phyloP scores from a whole-genome alignment of 768 basidiomycete species.

The Myochromella boudieri region DNA sequence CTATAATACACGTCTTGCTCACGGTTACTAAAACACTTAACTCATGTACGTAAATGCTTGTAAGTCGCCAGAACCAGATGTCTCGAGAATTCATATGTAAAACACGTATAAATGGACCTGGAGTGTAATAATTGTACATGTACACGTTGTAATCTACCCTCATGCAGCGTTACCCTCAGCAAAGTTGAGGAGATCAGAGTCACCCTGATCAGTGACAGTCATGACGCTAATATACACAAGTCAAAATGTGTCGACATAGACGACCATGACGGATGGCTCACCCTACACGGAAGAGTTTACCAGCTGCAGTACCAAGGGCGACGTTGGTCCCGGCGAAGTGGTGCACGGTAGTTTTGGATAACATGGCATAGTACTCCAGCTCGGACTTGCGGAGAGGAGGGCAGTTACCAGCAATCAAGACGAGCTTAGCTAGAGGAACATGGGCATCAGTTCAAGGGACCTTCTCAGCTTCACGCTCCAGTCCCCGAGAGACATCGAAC shows the following conservation, averaged over 20 bases:
- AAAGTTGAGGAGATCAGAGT: constrained; percentile 91
- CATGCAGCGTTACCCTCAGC: constrained; percentile 73
- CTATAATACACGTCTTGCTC: constrained; percentile 54
- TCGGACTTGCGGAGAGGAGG: constrained; percentile 99
- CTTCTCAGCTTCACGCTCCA: constrained; percentile 99
- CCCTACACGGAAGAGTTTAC: constrained; percentile 99
- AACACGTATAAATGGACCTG: too few relatives aligned
- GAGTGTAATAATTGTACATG: constrained; percentile 1
- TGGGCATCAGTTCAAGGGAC: constrained; percentile 81
- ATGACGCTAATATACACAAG: constrained; percentile 66
- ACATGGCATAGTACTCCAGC: constrained; percentile 99
- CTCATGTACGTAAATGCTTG: too few relatives aligned
- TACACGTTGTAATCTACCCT: constrained; percentile 20
- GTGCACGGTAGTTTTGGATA: constrained; percentile 98
- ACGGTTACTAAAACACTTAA: too few relatives aligned
- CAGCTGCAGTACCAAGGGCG: constrained; percentile 97
- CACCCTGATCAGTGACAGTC: constrained; percentile 94
- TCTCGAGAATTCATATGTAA: too few relatives aligned
- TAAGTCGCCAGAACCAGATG: too few relatives aligned
- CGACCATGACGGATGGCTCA: constrained; percentile 27
- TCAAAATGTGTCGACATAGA: constrained; percentile 20
- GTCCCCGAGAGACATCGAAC: constrained; percentile 70
- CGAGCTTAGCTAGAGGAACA: constrained; percentile 81
- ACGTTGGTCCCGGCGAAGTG: constrained; percentile 98
- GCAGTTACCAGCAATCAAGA: constrained; percentile 98